phyloP scores from a whole-genome alignment of 2,329 filamentous ascomycete species.

The Fusarium xylarioides region DNA sequence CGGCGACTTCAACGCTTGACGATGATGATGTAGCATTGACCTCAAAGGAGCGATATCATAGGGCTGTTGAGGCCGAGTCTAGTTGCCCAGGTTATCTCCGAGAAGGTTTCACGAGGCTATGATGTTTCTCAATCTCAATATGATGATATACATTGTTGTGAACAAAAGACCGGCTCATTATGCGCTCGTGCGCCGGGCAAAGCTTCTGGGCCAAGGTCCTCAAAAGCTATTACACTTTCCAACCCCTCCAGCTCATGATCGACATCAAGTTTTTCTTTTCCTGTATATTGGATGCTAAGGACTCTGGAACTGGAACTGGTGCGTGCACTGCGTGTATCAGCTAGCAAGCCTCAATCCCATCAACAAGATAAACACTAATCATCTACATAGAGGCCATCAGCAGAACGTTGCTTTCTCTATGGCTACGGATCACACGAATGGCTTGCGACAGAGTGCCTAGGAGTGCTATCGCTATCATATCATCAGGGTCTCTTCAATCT shows the following conservation, averaged over 20 bases:
- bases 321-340: background rate
- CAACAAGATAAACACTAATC: slow-evolving; percentile 1
- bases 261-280: slow-evolving; percentile 21
- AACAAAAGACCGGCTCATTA: background rate
- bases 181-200: background rate
- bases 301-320: background rate
- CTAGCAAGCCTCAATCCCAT: slow-evolving; percentile 25
- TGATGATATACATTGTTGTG: background rate
- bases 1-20: background rate
- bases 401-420: slow-evolving; percentile 3
- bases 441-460: background rate
- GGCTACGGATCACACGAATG: background rate
- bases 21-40: slow-evolving; percentile 2
- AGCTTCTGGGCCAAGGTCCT: background rate
- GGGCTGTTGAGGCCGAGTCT: slow-evolving; percentile 21
- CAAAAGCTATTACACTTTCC: background rate
- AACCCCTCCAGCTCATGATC: slow-evolving; percentile 26
- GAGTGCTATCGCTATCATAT: slow-evolving; percentile 22
- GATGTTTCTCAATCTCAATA: background rate
- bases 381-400: background rate
- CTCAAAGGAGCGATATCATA: background rate
- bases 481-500: slow-evolving; percentile 22
- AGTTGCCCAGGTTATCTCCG: background rate
- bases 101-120: slow-evolving; percentile 2
- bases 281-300: slow-evolving; percentile 6